These are phyloP conservation scores for Lodderomyces oxycetoniae DNA, from an alignment of 1,139 yeast species.

Conservation along the genomic window DNA sequence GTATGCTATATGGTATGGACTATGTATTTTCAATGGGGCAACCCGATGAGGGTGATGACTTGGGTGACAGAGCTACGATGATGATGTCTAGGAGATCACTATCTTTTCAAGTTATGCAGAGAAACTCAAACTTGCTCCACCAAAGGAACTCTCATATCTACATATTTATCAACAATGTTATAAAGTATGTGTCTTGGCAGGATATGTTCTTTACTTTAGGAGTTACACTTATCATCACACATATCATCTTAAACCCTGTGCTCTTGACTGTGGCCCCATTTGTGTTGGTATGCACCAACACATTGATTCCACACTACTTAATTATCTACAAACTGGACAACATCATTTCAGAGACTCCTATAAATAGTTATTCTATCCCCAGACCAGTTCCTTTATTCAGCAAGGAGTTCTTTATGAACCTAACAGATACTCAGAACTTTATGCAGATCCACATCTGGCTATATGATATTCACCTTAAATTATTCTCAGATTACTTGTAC, in stretches of 20 bases:
- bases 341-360: constrained; percentile 43
- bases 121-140: constrained; percentile 61
- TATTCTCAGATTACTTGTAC: constrained; percentile 56
- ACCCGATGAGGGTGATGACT: constrained; percentile 51
- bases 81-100: constrained; percentile 66
- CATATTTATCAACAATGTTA: constrained; percentile 51
- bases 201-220: constrained; percentile 62
- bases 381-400: constrained; percentile 77
- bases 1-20: too few species aligned
- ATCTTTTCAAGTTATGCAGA: constrained; percentile 65
- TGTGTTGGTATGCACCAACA: constrained; percentile 46
- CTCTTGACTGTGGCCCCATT: constrained; percentile 52
- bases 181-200: constrained; percentile 58
- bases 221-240: constrained; percentile 49
- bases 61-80: constrained; percentile 47
- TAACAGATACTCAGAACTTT: constrained; percentile 81
- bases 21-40: constrained; percentile 64
- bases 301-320: constrained; percentile 69
- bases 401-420: constrained; percentile 69
- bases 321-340: constrained; percentile 37
- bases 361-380: constrained; percentile 49
- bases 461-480: constrained; percentile 53
- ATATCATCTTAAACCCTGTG: constrained; percentile 59
- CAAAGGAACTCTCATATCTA: constrained; percentile 63
- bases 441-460: constrained; percentile 64